phyloP scores from a whole-genome alignment of 169 alveolate genomes.

The Sarcocystis neurona region DNA sequence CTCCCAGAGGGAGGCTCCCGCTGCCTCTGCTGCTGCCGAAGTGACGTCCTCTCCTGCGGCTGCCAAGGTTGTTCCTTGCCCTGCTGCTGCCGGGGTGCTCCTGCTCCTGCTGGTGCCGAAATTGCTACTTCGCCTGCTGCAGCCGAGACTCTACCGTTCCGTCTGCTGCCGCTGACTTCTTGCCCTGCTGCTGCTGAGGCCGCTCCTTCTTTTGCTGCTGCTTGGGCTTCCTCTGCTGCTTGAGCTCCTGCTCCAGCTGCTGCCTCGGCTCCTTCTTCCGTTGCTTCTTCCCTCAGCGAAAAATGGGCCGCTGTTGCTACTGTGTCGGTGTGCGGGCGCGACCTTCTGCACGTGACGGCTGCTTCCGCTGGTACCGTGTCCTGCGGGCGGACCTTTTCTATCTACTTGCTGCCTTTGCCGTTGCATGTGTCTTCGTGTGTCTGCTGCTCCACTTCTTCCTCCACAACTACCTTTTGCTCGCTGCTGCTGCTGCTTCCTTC shows the following conservation, averaged over 20 bases:
- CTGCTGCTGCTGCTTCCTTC: conserved; percentile 25
- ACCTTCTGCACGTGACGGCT: not conserved
- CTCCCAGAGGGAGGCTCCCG: too few species aligned
- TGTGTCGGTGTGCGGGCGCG: not conserved
- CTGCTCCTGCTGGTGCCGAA: conserved; percentile 25
- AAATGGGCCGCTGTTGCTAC: not conserved
- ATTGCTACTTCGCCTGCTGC: conserved; percentile 26
- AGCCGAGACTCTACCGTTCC: conserved; percentile 6
- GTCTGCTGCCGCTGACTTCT: conserved; percentile 11
- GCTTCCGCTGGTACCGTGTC: not conserved
- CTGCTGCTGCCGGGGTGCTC: conserved; percentile 15
- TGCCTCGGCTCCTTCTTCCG: not conserved
- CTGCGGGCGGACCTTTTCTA: not conserved
- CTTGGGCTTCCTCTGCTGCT: not conserved
- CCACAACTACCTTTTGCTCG: not conserved
- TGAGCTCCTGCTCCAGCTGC: not conserved
- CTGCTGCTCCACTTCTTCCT: not conserved
- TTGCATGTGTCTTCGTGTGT: not conserved
- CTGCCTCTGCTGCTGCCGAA: conserved; percentile 4
- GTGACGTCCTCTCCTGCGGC: not conserved
- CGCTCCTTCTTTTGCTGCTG: conserved; percentile 16
- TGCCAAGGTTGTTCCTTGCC: not conserved
- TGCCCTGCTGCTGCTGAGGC: not conserved
- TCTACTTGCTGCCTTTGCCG: not conserved
- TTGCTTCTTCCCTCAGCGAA: not conserved